Percentiles rank a stretch among this genome's conserved stretches.
Evolutionary conservation across 805 yeast species (phyloP).

Genomic region (Teunomyces barrocoloradensis): DNA sequence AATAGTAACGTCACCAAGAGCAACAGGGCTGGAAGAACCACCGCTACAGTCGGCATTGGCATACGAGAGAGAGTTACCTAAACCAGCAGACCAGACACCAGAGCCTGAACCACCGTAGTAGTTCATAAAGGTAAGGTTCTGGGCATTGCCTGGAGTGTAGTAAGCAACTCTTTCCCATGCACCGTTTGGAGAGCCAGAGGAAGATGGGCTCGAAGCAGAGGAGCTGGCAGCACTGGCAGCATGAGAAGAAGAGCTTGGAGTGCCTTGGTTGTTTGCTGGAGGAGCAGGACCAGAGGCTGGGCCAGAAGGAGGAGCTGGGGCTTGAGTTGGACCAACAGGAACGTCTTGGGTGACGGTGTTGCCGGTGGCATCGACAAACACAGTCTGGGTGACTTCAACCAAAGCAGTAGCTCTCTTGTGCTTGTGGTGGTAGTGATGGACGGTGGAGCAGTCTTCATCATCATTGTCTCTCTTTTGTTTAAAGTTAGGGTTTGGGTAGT

Average conservation of each 20-base stretch:
- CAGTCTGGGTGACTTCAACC: constrained; percentile 76
- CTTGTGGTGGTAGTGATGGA: constrained; percentile 46
- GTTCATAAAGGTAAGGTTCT: constrained; percentile 81
- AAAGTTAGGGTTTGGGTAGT: constrained; percentile 53
- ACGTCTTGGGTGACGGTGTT: constrained; percentile 28
- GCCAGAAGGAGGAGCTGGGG: background rate
- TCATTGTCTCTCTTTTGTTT: constrained; percentile 45
- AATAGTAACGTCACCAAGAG: constrained; percentile 65
- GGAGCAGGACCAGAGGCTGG: no score
- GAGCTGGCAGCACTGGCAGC: constrained; percentile 22
- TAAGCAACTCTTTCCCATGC: constrained; percentile 76
- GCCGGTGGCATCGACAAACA: constrained; percentile 63
- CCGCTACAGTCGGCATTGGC: constrained; percentile 74
- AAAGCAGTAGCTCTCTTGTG: constrained; percentile 63
- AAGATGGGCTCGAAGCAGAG: constrained; percentile 3
- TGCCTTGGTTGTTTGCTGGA: background rate
- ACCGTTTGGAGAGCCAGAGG: constrained; percentile 33
- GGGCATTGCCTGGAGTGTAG: constrained; percentile 62
- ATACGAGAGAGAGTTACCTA: constrained; percentile 91
- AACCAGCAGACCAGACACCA: constrained; percentile 81
- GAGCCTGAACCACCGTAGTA: constrained; percentile 86
- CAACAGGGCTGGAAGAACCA: constrained; percentile 66
- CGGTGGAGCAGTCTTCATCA: constrained; percentile 46
- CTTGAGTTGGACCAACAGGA: constrained; percentile 7
- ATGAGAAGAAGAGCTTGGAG: constrained; percentile 5